A percentile compares a stretch with the other conserved stretches of the same genome.
Conservation (phyloP, 2,329 filamentous ascomycete genomes). For the Hortaea werneckii region DNA sequence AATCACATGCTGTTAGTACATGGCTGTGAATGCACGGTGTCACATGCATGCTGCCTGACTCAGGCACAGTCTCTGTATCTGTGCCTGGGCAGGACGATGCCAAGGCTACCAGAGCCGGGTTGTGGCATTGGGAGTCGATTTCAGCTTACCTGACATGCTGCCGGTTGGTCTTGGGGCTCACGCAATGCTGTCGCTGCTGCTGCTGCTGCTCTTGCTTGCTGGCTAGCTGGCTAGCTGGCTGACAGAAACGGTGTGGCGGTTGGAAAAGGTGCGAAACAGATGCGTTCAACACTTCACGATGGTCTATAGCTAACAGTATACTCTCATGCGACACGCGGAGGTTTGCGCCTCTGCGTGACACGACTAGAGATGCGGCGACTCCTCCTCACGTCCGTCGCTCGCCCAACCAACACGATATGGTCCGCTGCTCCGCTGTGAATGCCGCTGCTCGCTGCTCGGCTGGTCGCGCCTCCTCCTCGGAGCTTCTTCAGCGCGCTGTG, state of each 20-base stretch:
- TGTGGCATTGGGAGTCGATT: not conserved
- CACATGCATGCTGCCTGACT: not conserved
- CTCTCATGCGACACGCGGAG: not conserved
- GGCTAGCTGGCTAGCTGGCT: not conserved
- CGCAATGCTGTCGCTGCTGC: not conserved
- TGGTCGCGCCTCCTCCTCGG: too few relatives aligned
- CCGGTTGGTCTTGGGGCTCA: not conserved
- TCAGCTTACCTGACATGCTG: slow-evolving; percentile 10
- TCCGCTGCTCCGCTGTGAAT: too few relatives aligned
- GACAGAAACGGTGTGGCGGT: not conserved
- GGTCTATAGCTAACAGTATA: slow-evolving; percentile 1
- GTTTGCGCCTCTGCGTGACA: not conserved
- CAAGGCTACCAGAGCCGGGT: too few relatives aligned
- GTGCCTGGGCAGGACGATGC: not conserved
- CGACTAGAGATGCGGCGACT: not conserved
- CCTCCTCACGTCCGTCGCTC: too few relatives aligned
- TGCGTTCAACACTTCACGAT: slow-evolving; percentile 1
- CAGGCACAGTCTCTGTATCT: not conserved
- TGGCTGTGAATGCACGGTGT: not conserved
- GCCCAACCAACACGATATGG: too few relatives aligned
- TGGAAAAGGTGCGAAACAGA: not conserved
- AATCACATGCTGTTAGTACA: slow-evolving; percentile 7
- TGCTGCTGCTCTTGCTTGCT: not conserved
- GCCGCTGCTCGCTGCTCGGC: too few relatives aligned
- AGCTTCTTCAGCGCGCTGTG: too few relatives aligned